Evolutionary conservation across 495 filamentous ascomycete genomes (phyloP).

Genomic region (Neurospora sp.): DNA sequence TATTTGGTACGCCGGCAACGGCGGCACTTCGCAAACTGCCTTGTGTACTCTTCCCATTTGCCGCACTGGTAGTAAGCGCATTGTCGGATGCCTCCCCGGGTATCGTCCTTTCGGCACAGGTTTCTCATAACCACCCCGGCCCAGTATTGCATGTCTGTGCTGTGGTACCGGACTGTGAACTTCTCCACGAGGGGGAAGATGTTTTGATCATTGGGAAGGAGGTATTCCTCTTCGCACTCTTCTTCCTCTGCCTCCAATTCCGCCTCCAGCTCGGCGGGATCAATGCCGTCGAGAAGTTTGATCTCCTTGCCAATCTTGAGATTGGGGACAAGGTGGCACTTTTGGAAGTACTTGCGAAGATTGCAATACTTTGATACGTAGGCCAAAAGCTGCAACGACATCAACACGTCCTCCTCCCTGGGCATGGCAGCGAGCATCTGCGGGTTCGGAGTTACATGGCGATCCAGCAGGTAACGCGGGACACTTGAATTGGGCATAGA

Average conservation of each 20-base stretch:
- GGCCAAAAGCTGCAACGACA: slow-evolving; percentile 94
- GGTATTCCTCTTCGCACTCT: slow-evolving; percentile 78
- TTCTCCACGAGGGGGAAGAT: slow-evolving; percentile 98
- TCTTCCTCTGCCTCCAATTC: slow-evolving; percentile 35
- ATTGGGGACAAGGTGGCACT: slow-evolving; percentile 84
- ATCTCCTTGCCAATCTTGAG: slow-evolving; percentile 84
- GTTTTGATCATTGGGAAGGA: slow-evolving; percentile 88
- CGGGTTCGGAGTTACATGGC: slow-evolving; percentile 50
- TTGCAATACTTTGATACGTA: slow-evolving; percentile 99
- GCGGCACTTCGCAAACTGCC: slow-evolving; percentile 96
- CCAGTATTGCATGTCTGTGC: slow-evolving; percentile 98
- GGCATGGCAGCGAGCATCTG: slow-evolving; percentile 80
- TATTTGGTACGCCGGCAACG: slow-evolving; percentile 96
- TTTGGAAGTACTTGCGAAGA: slow-evolving; percentile 86
- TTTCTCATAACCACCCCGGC: slow-evolving; percentile 98
- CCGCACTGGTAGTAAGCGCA: slow-evolving; percentile 97
- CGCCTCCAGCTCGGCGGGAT: slow-evolving; percentile 32
- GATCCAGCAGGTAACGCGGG: slow-evolving; percentile 67
- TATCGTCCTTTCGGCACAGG: slow-evolving; percentile 95
- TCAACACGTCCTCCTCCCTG: slow-evolving; percentile 90
- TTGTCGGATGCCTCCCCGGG: slow-evolving; percentile 83
- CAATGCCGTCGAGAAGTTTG: slow-evolving; percentile 59
- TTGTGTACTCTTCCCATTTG: slow-evolving; percentile 91
- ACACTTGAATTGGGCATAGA: slow-evolving; percentile 52
- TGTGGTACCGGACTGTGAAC: slow-evolving; percentile 90